Base-by-base conservation (phyloP, 2,329 filamentous ascomycete species). In the Hypoxylon sp. region DNA sequence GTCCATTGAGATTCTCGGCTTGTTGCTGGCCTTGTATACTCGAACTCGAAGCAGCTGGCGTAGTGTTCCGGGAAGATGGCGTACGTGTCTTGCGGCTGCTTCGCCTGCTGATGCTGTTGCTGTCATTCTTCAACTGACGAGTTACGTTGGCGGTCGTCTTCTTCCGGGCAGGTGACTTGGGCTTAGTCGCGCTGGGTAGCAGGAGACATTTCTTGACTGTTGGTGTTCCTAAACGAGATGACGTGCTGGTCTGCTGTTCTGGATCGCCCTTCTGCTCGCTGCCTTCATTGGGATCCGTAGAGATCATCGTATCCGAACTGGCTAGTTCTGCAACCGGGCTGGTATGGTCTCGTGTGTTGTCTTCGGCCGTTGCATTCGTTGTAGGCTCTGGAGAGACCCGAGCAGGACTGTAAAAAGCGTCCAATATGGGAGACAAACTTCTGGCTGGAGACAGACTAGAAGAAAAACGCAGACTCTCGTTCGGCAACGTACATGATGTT, bases 141-240 rank as follows among this genome's bases (percentile, higher is more conserved):
- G 42, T 18, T 11, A 17, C 35, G 15, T 31, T 23, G 13, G 17
- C 17, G 20, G 38, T 42, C n/a, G 29, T 48, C 23, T 21, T 18
- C 4, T 17, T 43, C 11, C 23, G 21, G 6, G n/a, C 15, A 21
- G 20, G 21, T 31, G 31, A 11, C 24, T 20, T 52, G 18, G 37
- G 18, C 29, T 29, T 46, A 23, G 9, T 37, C 23, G 20, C 27
- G n/a, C 13, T 42, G 5, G 15, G 37, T 1, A 48, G 29, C 3
- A 57, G 24, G 3, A 18, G 17, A 20, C 13, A 20, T 15, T 43
- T 57, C 43, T 48, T 52, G 17, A 45, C n/a, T 6, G 48, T 23
- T 35, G 48, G 38, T 8, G 5, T n/a, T 11, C 23, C 24, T 10
- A 23, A 18, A 15, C 3, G 26, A 1, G 18, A 18, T 29, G 20